Base-by-base conservation (phyloP, 768 basidiomycete genomes). In the Epithele typhae region DNA sequence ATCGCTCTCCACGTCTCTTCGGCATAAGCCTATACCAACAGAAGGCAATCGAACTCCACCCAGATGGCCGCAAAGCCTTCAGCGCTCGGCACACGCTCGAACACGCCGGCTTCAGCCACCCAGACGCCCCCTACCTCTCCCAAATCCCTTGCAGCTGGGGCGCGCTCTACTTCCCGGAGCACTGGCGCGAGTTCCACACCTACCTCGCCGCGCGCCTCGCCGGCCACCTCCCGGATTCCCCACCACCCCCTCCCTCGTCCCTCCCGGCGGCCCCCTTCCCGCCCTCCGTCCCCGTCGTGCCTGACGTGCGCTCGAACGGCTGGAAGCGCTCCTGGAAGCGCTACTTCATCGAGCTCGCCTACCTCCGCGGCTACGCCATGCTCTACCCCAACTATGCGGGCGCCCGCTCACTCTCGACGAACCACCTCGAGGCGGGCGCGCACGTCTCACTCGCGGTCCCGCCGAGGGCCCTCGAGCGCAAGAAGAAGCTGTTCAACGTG, bases 61-160 rank as follows among this genome's bases (percentile, higher is more conserved):
- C 76, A 0, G 74, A 75, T 45, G 89, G 90, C 10, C 75, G 90
- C 3, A 74, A 71, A 32, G 68, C 73, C 18, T 92, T 92, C 64
- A 67, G 86, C 61, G 79, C 90, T 1, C 81, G 78, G 49, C 48
- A 58, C 0, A 64, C 84, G 18, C 87, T 93, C 62, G 59, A 63
- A 9, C 49, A 62, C 0, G 53, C 64, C 9, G 68, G 68, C 2
- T 40, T 78, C n/a, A 45, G 67, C 0, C 52, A 74, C 36, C 65
- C 75, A 0, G 67, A 71, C 1, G 80, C 80, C 0, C 90, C 92
- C 0, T 93, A 91, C 62, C 77, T 93, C 35, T 91, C 89, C 0
- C 85, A 88, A 48, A 79, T 91, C 9, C 92, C 91, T 0, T 92
- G 91, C 64, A 90, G 87, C 65, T 94, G 90, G 91, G 92, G 91